phyloP scores from a whole-genome alignment of 2,329 filamentous ascomycete genomes.

The Monilinia aucupariae region DNA sequence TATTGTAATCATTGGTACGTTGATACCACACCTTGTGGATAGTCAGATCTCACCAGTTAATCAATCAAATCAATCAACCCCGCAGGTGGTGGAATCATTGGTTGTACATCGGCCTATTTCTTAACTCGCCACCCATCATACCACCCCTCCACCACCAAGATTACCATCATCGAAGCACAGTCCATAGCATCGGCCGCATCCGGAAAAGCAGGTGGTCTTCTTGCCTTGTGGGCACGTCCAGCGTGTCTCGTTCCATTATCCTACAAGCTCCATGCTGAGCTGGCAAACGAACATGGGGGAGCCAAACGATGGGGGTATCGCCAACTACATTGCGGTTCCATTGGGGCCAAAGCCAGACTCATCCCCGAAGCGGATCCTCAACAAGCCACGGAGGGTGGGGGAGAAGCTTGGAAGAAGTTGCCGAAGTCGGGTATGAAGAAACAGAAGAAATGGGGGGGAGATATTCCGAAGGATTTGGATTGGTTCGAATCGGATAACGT shows the following conservation, averaged over 20 bases:
- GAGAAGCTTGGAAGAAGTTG: conserved; percentile 50
- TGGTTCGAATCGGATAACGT: conserved; percentile 72
- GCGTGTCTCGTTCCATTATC: conserved; percentile 76
- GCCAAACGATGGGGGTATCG: conserved; percentile 81
- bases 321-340: conserved; percentile 62
- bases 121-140: conserved; percentile 80
- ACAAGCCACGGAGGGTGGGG: background rate
- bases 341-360: conserved; percentile 29
- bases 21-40: conserved; percentile 8
- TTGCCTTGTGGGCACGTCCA: conserved; percentile 91
- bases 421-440: conserved; percentile 51
- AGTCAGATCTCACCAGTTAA: too few species aligned
- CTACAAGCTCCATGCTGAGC: conserved; percentile 73
- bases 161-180: conserved; percentile 83
- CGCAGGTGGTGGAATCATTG: conserved; percentile 80
- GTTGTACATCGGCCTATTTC: conserved; percentile 85
- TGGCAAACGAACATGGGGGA: conserved; percentile 80
- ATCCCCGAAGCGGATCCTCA: conserved; percentile 4
- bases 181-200: conserved; percentile 86
- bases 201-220: conserved; percentile 86
- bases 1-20: conserved; percentile 35
- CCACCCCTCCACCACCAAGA: conserved; percentile 65
- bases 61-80: background rate
- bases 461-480: conserved; percentile 71
- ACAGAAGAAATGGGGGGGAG: conserved; percentile 45